A percentile compares a stretch with the other conserved stretches of the same genome.
These are phyloP conservation scores for Hemisphaericaspora subhashii DNA, from an alignment of 1,139 yeast genomes.

Conservation along the genomic window DNA sequence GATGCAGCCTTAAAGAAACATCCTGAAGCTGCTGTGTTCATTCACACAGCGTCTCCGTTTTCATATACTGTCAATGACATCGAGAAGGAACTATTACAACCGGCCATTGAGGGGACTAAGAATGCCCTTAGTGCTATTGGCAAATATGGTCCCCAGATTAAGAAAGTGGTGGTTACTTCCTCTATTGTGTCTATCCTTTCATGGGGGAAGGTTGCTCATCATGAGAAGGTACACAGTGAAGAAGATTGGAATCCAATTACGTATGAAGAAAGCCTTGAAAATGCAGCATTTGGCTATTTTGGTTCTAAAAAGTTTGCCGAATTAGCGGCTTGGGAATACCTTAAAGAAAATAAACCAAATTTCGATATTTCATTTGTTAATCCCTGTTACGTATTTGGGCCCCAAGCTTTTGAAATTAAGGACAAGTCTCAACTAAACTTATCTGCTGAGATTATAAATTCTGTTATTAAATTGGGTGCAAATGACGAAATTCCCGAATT, in stretches of 20 bases:
- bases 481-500: slow-evolving; percentile 13
- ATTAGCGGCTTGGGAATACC: slow-evolving; percentile 53
- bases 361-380: slow-evolving; percentile 42
- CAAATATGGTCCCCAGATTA: slow-evolving; percentile 26
- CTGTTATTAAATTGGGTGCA: slow-evolving; percentile 17
- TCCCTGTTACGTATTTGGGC: slow-evolving; percentile 49
- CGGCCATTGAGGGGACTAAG: slow-evolving; percentile 36
- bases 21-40: slow-evolving; percentile 24
- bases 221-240: slow-evolving; percentile 17
- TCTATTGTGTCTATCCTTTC: slow-evolving; percentile 28
- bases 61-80: slow-evolving; percentile 22
- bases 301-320: slow-evolving; percentile 52
- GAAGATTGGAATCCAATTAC: slow-evolving; percentile 30
- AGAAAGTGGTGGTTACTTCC: slow-evolving; percentile 27
- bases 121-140: slow-evolving; percentile 29
- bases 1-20: slow-evolving; percentile 28
- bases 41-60: slow-evolving; percentile 36
- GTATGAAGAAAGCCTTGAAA: slow-evolving; percentile 25
- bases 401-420: slow-evolving; percentile 37
- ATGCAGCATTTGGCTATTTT: slow-evolving; percentile 38
- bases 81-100: slow-evolving; percentile 31
- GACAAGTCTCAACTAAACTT: slow-evolving; percentile 36
- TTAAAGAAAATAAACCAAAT: slow-evolving; percentile 36
- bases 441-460: slow-evolving; percentile 33
- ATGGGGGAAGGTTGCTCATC: slow-evolving; percentile 8